Evolutionary conservation across 192 early-diverging fungal genomes (phyloP), one percentile per base, ranked within the genome.

Genomic region (Thamnidium elegans): DNA sequence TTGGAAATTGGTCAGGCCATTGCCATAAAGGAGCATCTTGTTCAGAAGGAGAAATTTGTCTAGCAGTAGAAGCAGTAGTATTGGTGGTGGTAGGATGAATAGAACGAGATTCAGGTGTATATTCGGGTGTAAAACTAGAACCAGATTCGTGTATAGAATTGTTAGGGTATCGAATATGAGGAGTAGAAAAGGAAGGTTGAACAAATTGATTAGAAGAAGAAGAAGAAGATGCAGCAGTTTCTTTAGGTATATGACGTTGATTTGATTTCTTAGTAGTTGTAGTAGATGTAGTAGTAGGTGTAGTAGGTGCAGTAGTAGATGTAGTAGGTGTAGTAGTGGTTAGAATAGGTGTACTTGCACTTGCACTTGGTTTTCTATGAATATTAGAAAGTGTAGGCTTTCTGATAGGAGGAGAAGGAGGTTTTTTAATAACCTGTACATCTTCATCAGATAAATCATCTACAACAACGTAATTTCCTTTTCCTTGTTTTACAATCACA

Each of bases 401-500:
- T 45, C 58, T 59, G 42, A 59, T 19, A 44, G 58, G 58, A 20
- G 36, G 42, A 2, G 58, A 17, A 3, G 55, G 55, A 19, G 55
- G 19, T 21, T 14, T 19, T 17, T 34, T 34, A 19, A 7, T 39
- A 8, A 19, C 7, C 9, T 30, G 55, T 15, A 31, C 31, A 36
- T 19, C n/a, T 7, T 17, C 47, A 48, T 48, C 19, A 5, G 55
- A 44, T 14, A 59, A 6, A 45, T 59, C 58, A 4, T 59, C 58
- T 14, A 59, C 58, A 8, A 59, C 19, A 2, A 64, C 63, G 54
- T 52, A 64, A 23, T 64, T 44, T 1, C 63, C 63, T 11, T 64
- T 64, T 30, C 63, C 63, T 64, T 64, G 63, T 17, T 59, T 36
- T 15, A 64, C 42, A 36, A 64, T 42, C 10, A 64, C 63, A 54